These are phyloP conservation scores for Gossypium lobatum DNA, from an alignment of 441 rosid species.

Conservation along the genomic window DNA sequence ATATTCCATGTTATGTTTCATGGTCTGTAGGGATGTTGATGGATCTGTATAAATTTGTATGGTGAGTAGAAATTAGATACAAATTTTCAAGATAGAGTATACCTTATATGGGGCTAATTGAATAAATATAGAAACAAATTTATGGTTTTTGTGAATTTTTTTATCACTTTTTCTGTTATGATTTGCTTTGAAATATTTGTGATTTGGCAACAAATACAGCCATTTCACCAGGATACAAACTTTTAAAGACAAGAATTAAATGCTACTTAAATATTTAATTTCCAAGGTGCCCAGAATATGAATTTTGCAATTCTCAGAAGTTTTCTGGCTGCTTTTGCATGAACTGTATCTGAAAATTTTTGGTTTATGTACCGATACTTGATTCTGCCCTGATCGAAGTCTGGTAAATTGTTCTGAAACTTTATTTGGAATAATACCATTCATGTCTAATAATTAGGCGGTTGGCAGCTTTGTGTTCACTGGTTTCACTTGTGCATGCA, in stretches of 20 bases:
- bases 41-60: neutral
- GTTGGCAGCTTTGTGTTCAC: no score
- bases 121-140: neutral
- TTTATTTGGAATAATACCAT: neutral
- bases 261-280: neutral
- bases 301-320: neutral
- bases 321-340: neutral
- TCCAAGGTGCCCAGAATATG: neutral
- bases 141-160: neutral
- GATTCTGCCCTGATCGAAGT: neutral
- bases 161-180: neutral
- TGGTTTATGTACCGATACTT: neutral
- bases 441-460: neutral
- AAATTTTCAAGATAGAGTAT: neutral
- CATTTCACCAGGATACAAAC: neutral
- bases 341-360: neutral
- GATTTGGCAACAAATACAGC: conserved; percentile 2
- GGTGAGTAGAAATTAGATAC: neutral
- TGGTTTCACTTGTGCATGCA: conserved; percentile 3
- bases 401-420: neutral
- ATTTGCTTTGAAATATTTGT: neutral
- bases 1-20: neutral
- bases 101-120: neutral
- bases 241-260: neutral
- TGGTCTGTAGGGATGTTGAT: neutral